Conservation (phyloP, 2,329 filamentous ascomycete genomes). For the Claviceps sp. region DNA sequence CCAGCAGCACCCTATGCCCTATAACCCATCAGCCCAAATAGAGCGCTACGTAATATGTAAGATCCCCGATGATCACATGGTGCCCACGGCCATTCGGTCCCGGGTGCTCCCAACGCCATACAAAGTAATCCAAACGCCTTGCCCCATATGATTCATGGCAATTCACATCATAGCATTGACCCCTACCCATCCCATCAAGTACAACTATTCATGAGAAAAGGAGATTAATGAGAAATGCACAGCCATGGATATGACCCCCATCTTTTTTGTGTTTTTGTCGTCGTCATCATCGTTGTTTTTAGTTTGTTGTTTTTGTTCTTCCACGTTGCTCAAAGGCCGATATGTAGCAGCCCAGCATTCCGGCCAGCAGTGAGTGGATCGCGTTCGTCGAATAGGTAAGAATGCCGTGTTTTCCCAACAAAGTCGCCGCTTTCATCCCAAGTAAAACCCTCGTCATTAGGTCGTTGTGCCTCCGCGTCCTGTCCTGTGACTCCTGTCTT, state of each 20-base stretch:
- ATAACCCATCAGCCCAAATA: not conserved
- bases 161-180: not conserved
- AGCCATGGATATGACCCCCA: not conserved
- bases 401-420: not conserved
- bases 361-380: not conserved
- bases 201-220: not conserved
- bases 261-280: not conserved
- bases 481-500: not conserved
- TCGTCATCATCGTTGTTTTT: not conserved
- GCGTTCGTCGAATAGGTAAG: not conserved
- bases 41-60: not conserved
- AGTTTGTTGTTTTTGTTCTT: not conserved
- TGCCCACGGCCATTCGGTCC: not conserved
- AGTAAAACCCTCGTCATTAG: not conserved
- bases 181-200: not conserved
- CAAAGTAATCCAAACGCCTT: slow-evolving; percentile 7
- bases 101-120: not conserved
- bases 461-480: not conserved
- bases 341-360: not conserved
- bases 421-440: not conserved
- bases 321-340: not conserved
- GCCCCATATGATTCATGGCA: slow-evolving; percentile 1
- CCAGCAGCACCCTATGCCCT: not conserved
- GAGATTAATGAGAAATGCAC: not conserved
- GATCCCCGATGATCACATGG: not conserved